Base-by-base conservation (phyloP, 108 stramenopile genomes). In the Discostella pseudostelligera region DNA sequence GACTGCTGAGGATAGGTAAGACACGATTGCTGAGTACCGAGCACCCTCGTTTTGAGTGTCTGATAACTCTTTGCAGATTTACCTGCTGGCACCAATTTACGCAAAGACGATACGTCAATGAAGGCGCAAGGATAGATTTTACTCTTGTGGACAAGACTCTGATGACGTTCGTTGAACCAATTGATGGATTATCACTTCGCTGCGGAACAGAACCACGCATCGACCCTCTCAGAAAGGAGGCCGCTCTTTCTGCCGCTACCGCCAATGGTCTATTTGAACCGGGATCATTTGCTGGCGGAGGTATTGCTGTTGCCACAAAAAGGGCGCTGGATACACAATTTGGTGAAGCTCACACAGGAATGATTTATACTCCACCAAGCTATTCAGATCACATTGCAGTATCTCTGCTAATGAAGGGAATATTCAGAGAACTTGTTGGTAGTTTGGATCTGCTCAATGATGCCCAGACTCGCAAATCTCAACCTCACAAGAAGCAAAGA, bases 41-140 rank as follows among this genome's bases (percentile, higher is more conserved):
- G n/a, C n/a, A n/a, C n/a, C n/a, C n/a, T n/a, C n/a, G n/a, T n/a
- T n/a, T 4, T 32, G 4, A 32, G 5, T 32, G 5, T 32, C 5
- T 32, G 3, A 5, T 32, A 32, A 3, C 3, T 32, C 32, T 19
- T 25, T 21, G 9, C 43, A 70, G 95, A 54, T 97, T 86, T 70
- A 95, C 96, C 12, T 93, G 90, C 65, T 97, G 92, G 92, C 54
- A 95, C 71, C 96, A 97, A 70, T 83, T 78, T 56, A 89, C 77
- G 28, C 93, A 97, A 40, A 71, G 66, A 55, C 55, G 96, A 61
- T 95, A 92, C 57, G 69, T 71, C 25, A 97, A 97, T 67, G 84
- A 84, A 65, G 96, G 96, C 35, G 47, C 69, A 9, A 67, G 96
- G n/a, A 95, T 97, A 37, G 96, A 97, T 65, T 97, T 85, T 70